Conservation (phyloP, 352 stramenopile genomes). For the Pythium utonaiense region DNA sequence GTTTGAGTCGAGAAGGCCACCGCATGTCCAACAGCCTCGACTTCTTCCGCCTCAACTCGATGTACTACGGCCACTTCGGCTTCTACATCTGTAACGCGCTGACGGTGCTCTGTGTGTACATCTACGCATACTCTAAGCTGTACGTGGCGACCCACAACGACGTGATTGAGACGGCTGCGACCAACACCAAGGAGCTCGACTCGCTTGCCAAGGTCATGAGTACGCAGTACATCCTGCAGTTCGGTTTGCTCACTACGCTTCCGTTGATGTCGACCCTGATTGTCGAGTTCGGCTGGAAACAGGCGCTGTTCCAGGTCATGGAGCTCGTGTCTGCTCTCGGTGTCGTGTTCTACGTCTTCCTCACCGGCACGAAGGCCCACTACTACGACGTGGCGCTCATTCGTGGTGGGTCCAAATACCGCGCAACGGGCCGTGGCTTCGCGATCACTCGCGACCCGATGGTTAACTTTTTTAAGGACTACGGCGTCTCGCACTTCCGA, state of each 20-base stretch:
- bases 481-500: slow-evolving; percentile 84
- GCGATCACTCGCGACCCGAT: slow-evolving; percentile 83
- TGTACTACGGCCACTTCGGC: slow-evolving; percentile 86
- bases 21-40: slow-evolving; percentile 74
- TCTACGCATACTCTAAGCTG: slow-evolving; percentile 83
- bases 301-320: slow-evolving; percentile 68
- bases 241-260: slow-evolving; percentile 81
- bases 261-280: slow-evolving; percentile 74
- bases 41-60: slow-evolving; percentile 86
- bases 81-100: slow-evolving; percentile 89
- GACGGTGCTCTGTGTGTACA: slow-evolving; percentile 84
- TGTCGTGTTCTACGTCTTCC: slow-evolving; percentile 87
- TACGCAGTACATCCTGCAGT: slow-evolving; percentile 86
- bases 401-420: slow-evolving; percentile 83
- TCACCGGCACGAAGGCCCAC: slow-evolving; percentile 84
- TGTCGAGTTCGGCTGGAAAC: slow-evolving; percentile 77
- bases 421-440: slow-evolving; percentile 82
- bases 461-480: slow-evolving; percentile 89
- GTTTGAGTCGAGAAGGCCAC: slow-evolving; percentile 76
- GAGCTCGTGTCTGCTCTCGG: slow-evolving; percentile 76
- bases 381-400: slow-evolving; percentile 86
- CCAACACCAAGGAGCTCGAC: slow-evolving; percentile 59
- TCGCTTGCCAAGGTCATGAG: slow-evolving; percentile 76
- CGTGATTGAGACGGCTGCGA: slow-evolving; percentile 44
- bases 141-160: slow-evolving; percentile 77